These are phyloP conservation scores for Arctostaphylos glauca DNA, from an alignment of 148 eudicot genomes.

Conservation along the genomic window DNA sequence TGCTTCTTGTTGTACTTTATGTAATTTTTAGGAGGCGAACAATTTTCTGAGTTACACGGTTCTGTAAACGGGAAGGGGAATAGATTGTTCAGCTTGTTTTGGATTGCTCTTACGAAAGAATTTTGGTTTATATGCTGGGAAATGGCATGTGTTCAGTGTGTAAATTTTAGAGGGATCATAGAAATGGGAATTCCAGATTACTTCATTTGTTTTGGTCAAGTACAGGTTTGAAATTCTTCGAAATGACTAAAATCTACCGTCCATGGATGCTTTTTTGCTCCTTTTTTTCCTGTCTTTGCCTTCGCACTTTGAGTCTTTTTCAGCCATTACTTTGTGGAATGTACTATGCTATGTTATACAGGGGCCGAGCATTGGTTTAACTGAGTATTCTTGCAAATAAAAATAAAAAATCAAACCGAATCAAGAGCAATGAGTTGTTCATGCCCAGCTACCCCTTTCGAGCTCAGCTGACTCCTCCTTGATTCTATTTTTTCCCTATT, in stretches of 20 bases:
- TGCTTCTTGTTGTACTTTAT: neutral
- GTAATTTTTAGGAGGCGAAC: neutral
- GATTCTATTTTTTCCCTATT: too few species aligned
- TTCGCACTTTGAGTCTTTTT: too few species aligned
- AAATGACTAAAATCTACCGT: neutral
- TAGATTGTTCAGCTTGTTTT: neutral
- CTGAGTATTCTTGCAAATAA: too few species aligned
- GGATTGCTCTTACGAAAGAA: neutral
- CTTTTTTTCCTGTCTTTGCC: too few species aligned
- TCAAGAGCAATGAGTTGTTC: too few species aligned
- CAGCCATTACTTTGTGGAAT: too few species aligned
- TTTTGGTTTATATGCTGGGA: neutral
- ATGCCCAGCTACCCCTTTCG: too few species aligned
- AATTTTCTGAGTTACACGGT: neutral
- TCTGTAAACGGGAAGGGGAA: neutral
- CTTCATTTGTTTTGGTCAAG: neutral
- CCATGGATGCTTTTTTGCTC: too few species aligned
- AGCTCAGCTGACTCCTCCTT: too few species aligned
- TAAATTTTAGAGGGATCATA: neutral
- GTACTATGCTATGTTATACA: too few species aligned
- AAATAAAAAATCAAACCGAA: too few species aligned
- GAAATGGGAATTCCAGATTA: neutral
- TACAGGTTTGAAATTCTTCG: neutral
- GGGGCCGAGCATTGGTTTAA: neutral
- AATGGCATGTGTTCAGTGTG: neutral